Percentiles rank a stretch among this genome's conserved stretches.
phyloP scores from a whole-genome alignment of 2,329 filamentous ascomycete species.

The Stagonosporopsis cucurbitacearum region DNA sequence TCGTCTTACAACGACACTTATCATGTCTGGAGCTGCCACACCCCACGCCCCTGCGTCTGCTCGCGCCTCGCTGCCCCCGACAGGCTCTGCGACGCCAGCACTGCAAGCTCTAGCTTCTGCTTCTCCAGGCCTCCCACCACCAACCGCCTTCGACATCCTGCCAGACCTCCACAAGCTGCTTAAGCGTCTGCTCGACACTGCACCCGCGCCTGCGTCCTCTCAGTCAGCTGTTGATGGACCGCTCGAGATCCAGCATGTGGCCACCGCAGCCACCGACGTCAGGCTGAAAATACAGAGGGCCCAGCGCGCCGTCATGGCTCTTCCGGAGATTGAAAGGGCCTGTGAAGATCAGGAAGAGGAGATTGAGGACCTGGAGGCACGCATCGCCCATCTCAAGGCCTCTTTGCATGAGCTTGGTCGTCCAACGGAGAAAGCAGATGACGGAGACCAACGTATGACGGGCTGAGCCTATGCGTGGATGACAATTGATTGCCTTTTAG shows the following conservation, averaged over 20 bases:
- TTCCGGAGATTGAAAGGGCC: slow-evolving; percentile 74
- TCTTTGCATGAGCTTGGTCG: slow-evolving; percentile 43
- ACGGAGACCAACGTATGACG: slow-evolving; percentile 47
- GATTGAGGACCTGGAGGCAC: slow-evolving; percentile 69
- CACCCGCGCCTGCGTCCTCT: slow-evolving; percentile 33
- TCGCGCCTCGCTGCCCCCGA: slow-evolving; percentile 42
- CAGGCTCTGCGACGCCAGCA: slow-evolving; percentile 38
- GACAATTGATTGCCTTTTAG: slow-evolving; percentile 39
- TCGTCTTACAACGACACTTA: slow-evolving; percentile 16
- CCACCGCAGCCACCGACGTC: slow-evolving; percentile 76
- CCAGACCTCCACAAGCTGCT: slow-evolving; percentile 82
- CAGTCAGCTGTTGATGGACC: slow-evolving; percentile 43
- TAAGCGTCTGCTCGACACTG: slow-evolving; percentile 68
- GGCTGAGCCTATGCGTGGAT: slow-evolving; percentile 38
- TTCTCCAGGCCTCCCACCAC: slow-evolving; percentile 71
- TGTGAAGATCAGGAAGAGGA: slow-evolving; percentile 74
- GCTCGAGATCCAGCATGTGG: slow-evolving; percentile 76
- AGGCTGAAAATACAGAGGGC: slow-evolving; percentile 86
- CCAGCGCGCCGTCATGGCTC: slow-evolving; percentile 65
- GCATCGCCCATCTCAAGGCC: slow-evolving; percentile 66
- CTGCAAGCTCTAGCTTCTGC: slow-evolving; percentile 45
- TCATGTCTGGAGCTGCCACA: slow-evolving; percentile 45
- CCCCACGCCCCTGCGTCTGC: slow-evolving; percentile 42
- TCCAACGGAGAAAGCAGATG: slow-evolving; percentile 26
- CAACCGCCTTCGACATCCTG: slow-evolving; percentile 84